phyloP scores from a whole-genome alignment of 768 basidiomycete genomes.

The Termitomyces sp. region DNA sequence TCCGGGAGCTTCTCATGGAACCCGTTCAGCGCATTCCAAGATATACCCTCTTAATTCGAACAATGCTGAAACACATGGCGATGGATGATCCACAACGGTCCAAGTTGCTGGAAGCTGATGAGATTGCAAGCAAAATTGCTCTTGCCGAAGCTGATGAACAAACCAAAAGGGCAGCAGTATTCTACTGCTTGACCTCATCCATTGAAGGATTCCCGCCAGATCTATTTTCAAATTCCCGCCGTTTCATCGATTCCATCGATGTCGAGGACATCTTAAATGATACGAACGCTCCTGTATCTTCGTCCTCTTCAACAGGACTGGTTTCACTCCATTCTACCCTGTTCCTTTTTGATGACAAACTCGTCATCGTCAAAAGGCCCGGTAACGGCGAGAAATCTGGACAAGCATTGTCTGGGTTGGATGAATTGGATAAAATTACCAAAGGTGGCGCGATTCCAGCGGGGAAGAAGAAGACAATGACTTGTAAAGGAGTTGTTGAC shows the following conservation, averaged over 20 bases:
- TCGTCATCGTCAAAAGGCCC: constrained; percentile 86
- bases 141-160: constrained; percentile 88
- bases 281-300: constrained; percentile 36
- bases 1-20: constrained; percentile 92
- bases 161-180: constrained; percentile 82
- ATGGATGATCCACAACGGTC: constrained; percentile 70
- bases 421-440: constrained; percentile 69
- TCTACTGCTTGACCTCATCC: constrained; percentile 78
- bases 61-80: constrained; percentile 88
- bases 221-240: constrained; percentile 83
- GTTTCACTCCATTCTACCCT: constrained; percentile 74
- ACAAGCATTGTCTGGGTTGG: constrained; percentile 64
- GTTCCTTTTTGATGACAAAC: constrained; percentile 91
- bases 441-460: constrained; percentile 57
- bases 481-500: constrained; percentile 81
- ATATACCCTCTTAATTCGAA: constrained; percentile 89
- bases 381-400: constrained; percentile 73
- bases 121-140: constrained; percentile 87
- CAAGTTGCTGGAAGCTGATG: constrained; percentile 79
- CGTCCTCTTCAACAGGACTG: constrained; percentile 31
- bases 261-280: constrained; percentile 76
- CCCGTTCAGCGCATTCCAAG: constrained; percentile 94
- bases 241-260: constrained; percentile 89
- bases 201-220: constrained; percentile 90
- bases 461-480: constrained; percentile 73